phyloP scores from a whole-genome alignment of 192 early-diverging fungal genomes.

The Coemansia sp. region DNA sequence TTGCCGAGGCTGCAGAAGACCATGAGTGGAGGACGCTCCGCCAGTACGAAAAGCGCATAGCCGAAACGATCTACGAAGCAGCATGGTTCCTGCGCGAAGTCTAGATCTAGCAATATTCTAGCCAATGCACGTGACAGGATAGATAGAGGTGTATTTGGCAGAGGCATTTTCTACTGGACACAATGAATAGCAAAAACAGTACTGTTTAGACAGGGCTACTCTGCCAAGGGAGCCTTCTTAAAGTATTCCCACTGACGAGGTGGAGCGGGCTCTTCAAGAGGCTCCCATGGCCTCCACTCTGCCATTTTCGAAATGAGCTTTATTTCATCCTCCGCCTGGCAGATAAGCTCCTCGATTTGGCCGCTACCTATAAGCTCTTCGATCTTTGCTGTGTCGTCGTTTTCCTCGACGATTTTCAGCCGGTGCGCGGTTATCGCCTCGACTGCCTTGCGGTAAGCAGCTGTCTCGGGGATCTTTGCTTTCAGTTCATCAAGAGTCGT shows the following conservation, averaged over 20 bases:
- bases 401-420: conserved; percentile 70
- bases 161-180: not conserved
- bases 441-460: conserved; percentile 80
- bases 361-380: conserved; percentile 75
- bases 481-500: conserved; percentile 69
- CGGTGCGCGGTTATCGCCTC: conserved; percentile 76
- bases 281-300: conserved; percentile 89
- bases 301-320: conserved; percentile 78
- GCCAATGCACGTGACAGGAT: no score
- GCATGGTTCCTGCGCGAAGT: conserved; percentile 49
- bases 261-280: conserved; percentile 73
- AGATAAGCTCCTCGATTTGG: conserved; percentile 90
- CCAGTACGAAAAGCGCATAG: conserved; percentile 28
- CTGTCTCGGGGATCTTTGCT: conserved; percentile 68
- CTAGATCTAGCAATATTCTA: conserved; percentile 1
- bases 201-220: conserved; percentile 2
- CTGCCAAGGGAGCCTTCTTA: conserved; percentile 35
- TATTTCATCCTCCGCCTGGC: conserved; percentile 85
- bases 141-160: no score
- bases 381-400: conserved; percentile 70
- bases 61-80: conserved; percentile 40
- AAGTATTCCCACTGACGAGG: conserved; percentile 81
- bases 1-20: conserved; percentile 55
- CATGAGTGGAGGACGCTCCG: conserved; percentile 25
- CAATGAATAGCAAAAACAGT: not conserved